These are phyloP conservation scores for Paspalum notatum DNA, from an alignment of 176 grass and related monocot genomes.

Conservation along the genomic window DNA sequence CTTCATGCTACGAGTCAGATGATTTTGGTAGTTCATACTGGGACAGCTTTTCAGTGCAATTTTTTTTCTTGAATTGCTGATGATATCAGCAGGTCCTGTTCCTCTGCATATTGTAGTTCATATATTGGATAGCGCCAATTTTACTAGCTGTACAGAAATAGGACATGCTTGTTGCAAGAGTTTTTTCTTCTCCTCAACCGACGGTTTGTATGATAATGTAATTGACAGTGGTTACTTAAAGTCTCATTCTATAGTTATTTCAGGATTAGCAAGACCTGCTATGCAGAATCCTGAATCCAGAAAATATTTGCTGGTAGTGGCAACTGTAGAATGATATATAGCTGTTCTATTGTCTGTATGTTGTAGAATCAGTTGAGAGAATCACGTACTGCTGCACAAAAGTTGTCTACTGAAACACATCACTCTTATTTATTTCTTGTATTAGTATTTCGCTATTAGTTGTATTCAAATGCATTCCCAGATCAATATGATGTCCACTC, in stretches of 20 bases:
- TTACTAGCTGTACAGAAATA: constrained; percentile 27
- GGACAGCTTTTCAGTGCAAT: neutral
- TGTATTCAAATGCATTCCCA: neutral
- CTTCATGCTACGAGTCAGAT: neutral
- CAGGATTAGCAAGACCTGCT: neutral
- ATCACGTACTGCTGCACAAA: too few species aligned
- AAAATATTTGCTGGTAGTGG: neutral
- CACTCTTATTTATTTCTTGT: neutral
- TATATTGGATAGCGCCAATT: constrained; percentile 10
- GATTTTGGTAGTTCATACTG: constrained; percentile 7
- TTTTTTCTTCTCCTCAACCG: neutral
- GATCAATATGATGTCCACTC: neutral
- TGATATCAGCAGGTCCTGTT: neutral
- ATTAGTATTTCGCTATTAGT: too few species aligned
- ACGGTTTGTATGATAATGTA: constrained; percentile 10
- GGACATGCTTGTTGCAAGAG: neutral
- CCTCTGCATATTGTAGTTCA: constrained; percentile 3
- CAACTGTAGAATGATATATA: neutral
- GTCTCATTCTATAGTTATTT: neutral
- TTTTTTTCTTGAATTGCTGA: neutral
- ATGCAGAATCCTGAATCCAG: neutral
- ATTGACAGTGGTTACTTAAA: neutral
- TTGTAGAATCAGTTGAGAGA: neutral
- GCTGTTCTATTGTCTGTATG: neutral
- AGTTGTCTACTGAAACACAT: neutral